A percentile compares a stretch with the other conserved stretches of the same genome.
phyloP scores from a whole-genome alignment of 192 early-diverging fungal genomes.

The Backusella luteola region DNA sequence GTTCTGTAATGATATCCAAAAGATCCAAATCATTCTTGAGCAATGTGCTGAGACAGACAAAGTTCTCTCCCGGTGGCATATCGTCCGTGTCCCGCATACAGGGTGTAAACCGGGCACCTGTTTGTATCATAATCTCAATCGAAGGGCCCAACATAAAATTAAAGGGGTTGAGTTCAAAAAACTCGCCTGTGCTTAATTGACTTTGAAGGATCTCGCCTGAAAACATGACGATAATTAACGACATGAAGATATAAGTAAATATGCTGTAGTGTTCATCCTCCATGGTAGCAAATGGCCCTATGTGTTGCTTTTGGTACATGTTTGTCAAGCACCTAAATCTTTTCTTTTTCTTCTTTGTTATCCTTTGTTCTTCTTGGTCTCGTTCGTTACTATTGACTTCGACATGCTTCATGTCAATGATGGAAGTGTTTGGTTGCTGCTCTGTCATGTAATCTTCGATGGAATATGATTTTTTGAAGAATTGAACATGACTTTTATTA shows the following conservation, averaged over 20 bases:
- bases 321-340: neutral
- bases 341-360: neutral
- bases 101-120: constrained; percentile 76
- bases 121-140: constrained; percentile 4
- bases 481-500: constrained; percentile 1
- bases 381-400: neutral
- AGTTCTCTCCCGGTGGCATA: neutral
- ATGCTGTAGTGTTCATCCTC: neutral
- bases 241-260: neutral
- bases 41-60: neutral
- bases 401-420: neutral
- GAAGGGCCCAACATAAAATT: constrained; percentile 16
- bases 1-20: neutral
- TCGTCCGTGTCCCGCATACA: constrained; percentile 61
- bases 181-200: neutral
- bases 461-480: neutral
- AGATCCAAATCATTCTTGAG: neutral
- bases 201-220: constrained; percentile 4
- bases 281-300: neutral
- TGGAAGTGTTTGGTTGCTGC: neutral
- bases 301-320: neutral
- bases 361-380: too few relatives aligned
- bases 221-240: neutral
- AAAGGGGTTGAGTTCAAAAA: constrained; percentile 11
- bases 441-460: neutral